Conservation (phyloP, 345 rosid species). For the Heritiera fomes region DNA sequence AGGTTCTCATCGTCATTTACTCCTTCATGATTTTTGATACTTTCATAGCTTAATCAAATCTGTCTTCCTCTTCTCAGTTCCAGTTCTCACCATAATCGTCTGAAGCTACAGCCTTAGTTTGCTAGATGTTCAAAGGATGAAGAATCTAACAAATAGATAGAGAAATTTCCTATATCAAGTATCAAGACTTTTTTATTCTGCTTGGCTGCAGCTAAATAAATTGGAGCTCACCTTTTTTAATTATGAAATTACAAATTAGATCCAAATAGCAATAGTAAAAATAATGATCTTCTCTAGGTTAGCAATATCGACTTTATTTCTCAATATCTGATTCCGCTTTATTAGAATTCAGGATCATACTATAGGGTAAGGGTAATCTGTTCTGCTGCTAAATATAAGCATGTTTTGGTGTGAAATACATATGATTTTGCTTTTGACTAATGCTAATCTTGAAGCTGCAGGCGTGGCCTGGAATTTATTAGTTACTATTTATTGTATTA, state of each 20-base stretch:
- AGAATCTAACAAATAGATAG: no score
- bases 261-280: no score
- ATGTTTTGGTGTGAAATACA: not conserved
- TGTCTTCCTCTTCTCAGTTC: no score
- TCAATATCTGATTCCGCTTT: not conserved
- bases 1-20: not conserved
- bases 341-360: not conserved
- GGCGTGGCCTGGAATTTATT: not conserved
- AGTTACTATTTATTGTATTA: not conserved
- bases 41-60: no score
- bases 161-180: no score
- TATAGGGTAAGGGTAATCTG: no score
- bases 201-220: not conserved
- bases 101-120: no score
- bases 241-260: no score
- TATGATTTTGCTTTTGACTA: not conserved
- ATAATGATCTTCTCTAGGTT: not conserved
- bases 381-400: not conserved
- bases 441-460: conserved; percentile 4
- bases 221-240: not conserved
- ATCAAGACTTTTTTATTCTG: not conserved
- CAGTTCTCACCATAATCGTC: not conserved
- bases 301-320: not conserved
- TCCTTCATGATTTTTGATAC: not conserved
- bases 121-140: no score